These are phyloP conservation scores for Phalaenopsis hybrid DNA, from an alignment of 116 monocot genomes.

Conservation along the genomic window DNA sequence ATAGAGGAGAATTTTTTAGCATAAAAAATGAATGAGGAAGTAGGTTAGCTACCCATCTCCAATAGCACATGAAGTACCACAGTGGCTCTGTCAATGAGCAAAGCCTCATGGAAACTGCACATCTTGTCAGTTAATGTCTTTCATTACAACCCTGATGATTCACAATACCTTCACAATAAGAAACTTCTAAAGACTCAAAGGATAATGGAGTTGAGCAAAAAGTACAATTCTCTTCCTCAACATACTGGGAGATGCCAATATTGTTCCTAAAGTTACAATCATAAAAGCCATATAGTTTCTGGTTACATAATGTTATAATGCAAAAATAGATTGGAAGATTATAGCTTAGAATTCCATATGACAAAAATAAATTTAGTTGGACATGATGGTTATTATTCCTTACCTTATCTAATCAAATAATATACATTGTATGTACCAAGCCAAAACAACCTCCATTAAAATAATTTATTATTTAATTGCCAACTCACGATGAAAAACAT, in stretches of 20 bases:
- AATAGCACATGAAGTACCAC: constrained; percentile 78
- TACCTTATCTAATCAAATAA: no score
- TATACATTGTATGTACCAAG: no score
- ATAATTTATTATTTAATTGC: no score
- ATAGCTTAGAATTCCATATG: no score
- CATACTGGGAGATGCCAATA: constrained; percentile 11
- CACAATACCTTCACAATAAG: constrained; percentile 34
- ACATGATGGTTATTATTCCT: no score
- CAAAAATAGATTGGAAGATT: no score
- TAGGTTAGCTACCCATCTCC: constrained; percentile 30
- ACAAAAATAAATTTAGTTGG: no score
- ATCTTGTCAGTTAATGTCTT: constrained; percentile 50
- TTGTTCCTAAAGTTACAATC: constrained; percentile 19
- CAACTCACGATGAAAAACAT: no score
- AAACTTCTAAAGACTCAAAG: constrained; percentile 53
- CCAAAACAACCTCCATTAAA: no score
- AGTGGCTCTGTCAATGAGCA: constrained; percentile 26
- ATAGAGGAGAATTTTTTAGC: constrained; percentile 20
- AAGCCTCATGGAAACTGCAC: constrained; percentile 69
- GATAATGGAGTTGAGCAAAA: constrained; percentile 59
- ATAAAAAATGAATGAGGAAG: constrained; percentile 53
- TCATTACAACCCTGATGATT: background rate
- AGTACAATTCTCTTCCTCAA: constrained; percentile 41
- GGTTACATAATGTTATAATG: background rate
- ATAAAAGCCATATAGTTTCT: background rate